These are phyloP conservation scores for Porcisia deanei DNA, from an alignment of 208 protist species.

Conservation along the genomic window DNA sequence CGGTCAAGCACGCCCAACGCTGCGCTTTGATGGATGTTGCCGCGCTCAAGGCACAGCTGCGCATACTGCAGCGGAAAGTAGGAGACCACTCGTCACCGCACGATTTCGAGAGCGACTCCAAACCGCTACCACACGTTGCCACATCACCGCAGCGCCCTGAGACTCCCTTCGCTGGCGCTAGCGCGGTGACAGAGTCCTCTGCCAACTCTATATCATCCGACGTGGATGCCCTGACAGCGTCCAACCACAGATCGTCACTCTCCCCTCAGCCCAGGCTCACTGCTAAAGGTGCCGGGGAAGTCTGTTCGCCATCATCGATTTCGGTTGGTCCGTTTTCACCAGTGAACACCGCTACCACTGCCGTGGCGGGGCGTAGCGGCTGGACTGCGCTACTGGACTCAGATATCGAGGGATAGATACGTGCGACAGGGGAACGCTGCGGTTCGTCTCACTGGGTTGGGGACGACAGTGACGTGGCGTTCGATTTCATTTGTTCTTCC, in stretches of 20 bases:
- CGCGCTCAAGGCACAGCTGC: conserved; percentile 28
- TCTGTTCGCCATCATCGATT: background rate
- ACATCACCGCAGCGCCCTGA: background rate
- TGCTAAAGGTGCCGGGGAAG: background rate
- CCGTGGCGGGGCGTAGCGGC: background rate
- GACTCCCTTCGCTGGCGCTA: background rate
- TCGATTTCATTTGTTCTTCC: conserved; percentile 25
- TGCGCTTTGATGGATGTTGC: conserved; percentile 16
- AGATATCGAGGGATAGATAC: conserved; percentile 8
- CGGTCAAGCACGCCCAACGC: conserved; percentile 14
- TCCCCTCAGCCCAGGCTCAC: background rate
- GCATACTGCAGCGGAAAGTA: conserved; percentile 8
- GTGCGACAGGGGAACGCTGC: background rate
- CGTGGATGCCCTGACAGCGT: background rate
- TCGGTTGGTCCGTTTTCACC: background rate
- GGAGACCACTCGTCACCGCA: background rate
- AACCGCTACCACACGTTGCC: background rate
- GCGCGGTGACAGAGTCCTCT: background rate
- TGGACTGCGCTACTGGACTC: conserved; percentile 27
- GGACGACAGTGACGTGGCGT: background rate
- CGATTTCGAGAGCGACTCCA: background rate
- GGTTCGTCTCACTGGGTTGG: background rate
- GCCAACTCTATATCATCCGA: background rate
- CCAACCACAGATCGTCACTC: background rate
- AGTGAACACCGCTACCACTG: background rate